Conservation (phyloP, 192 early-diverging fungal species). For the Dissophora globulifera region DNA sequence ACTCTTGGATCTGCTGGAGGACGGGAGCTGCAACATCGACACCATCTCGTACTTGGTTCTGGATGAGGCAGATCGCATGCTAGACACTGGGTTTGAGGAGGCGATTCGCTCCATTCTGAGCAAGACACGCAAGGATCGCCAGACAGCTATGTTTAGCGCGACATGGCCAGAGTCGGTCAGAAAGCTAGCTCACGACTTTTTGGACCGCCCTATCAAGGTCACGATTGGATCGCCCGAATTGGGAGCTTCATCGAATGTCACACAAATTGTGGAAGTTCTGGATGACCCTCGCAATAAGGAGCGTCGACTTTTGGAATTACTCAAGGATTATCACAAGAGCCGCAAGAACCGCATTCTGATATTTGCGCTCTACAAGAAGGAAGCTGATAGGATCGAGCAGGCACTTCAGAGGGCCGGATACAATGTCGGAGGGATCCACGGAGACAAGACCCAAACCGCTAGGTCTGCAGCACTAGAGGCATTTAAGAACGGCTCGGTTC, state of each 20-base stretch:
- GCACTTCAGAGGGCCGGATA: constrained; percentile 79
- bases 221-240: constrained; percentile 92
- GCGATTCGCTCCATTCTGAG: constrained; percentile 88
- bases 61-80: constrained; percentile 98
- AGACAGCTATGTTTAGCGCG: constrained; percentile 96
- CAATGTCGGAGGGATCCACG: constrained; percentile 88
- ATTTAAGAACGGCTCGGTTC: constrained; percentile 84
- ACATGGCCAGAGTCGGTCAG: constrained; percentile 95
- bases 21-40: constrained; percentile 80
- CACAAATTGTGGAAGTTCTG: constrained; percentile 92
- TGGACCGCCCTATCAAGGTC: constrained; percentile 80
- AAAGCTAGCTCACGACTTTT: constrained; percentile 85
- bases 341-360: constrained; percentile 91
- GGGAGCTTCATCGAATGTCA: constrained; percentile 84
- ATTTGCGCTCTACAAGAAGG: constrained; percentile 97
- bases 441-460: constrained; percentile 89
- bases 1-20: constrained; percentile 91
- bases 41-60: constrained; percentile 90
- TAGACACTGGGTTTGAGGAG: constrained; percentile 94
- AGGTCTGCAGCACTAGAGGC: constrained; percentile 80
- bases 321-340: constrained; percentile 85
- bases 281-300: constrained; percentile 82
- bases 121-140: constrained; percentile 78
- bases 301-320: constrained; percentile 74
- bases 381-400: constrained; percentile 84